Percentiles rank a stretch among this genome's conserved stretches.
Evolutionary conservation across 2,329 filamentous ascomycete genomes (phyloP).

Genomic region (Elsinoe perseae): DNA sequence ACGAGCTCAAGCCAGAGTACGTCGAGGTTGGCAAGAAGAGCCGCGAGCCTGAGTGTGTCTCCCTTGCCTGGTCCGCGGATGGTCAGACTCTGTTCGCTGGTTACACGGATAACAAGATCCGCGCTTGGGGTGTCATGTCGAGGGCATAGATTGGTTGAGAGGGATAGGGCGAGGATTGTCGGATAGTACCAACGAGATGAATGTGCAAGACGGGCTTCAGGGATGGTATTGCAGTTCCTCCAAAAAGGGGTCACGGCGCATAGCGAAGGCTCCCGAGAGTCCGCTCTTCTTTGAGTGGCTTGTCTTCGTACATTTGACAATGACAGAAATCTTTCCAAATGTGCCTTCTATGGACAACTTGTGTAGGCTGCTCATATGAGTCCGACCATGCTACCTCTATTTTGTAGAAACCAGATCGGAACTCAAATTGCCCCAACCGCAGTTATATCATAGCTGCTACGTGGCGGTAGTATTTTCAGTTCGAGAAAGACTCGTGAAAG

Average conservation of each 20-base stretch:
- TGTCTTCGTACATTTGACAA: conserved; percentile 8
- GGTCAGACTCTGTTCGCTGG: conserved; percentile 99
- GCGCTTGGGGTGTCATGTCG: conserved; percentile 96
- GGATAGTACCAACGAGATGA: background rate
- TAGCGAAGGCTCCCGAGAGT: conserved; percentile 13
- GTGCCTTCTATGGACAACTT: no score
- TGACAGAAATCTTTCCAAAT: conserved; percentile 8
- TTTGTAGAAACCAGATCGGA: no score
- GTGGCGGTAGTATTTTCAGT: no score
- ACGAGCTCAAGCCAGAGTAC: conserved; percentile 99
- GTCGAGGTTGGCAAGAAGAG: conserved; percentile 96
- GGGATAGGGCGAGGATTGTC: conserved; percentile 17
- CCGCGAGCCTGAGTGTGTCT: conserved; percentile 96
- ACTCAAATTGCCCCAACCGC: no score
- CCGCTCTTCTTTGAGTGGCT: conserved; percentile 3
- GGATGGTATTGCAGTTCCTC: conserved; percentile 7
- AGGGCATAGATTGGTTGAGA: conserved; percentile 45
- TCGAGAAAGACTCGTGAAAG: no score
- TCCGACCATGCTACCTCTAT: no score
- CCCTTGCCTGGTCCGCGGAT: conserved; percentile 94
- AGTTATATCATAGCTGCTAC: no score
- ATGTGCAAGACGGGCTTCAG: conserved; percentile 7
- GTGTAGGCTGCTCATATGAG: no score
- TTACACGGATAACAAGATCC: conserved; percentile 99
- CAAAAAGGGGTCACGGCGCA: conserved; percentile 16